Conservation (phyloP, 2,329 filamentous ascomycete genomes). For the Seiridium unicorne region DNA sequence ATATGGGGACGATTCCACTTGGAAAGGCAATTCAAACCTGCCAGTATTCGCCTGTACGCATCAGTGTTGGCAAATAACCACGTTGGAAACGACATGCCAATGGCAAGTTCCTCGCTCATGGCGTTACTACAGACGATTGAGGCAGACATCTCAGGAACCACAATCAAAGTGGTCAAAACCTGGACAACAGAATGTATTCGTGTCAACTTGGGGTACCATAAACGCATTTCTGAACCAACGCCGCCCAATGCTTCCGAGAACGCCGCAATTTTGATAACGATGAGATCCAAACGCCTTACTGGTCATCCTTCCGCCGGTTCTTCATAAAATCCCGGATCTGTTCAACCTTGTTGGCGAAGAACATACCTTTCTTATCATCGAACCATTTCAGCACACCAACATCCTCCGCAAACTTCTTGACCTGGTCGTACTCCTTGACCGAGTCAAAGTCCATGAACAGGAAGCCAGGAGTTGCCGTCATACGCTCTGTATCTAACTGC, state of each 20-base stretch:
- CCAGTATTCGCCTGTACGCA: too few species aligned
- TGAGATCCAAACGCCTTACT: not conserved
- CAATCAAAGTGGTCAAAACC: too few species aligned
- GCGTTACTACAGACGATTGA: too few species aligned
- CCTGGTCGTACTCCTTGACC: conserved; percentile 66
- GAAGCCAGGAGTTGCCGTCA: conserved; percentile 80
- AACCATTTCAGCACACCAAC: conserved; percentile 89
- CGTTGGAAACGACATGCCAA: too few species aligned
- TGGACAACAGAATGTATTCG: too few species aligned
- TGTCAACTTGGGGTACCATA: too few species aligned
- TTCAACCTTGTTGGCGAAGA: conserved; percentile 90
- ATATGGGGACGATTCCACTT: too few species aligned
- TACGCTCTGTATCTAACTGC: conserved; percentile 95
- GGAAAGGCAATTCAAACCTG: too few species aligned
- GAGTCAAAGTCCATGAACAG: conserved; percentile 86
- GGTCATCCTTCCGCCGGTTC: conserved; percentile 17
- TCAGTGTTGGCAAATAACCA: too few species aligned
- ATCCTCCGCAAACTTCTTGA: conserved; percentile 79
- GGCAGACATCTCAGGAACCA: too few species aligned
- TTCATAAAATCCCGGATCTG: conserved; percentile 82
- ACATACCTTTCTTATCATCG: conserved; percentile 75
- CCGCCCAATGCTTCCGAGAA: not conserved
- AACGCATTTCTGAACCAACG: not conserved
- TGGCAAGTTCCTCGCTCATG: too few species aligned
- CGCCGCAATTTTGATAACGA: not conserved